Conservation (phyloP, 495 filamentous ascomycete genomes). For the Neurospora sp. region DNA sequence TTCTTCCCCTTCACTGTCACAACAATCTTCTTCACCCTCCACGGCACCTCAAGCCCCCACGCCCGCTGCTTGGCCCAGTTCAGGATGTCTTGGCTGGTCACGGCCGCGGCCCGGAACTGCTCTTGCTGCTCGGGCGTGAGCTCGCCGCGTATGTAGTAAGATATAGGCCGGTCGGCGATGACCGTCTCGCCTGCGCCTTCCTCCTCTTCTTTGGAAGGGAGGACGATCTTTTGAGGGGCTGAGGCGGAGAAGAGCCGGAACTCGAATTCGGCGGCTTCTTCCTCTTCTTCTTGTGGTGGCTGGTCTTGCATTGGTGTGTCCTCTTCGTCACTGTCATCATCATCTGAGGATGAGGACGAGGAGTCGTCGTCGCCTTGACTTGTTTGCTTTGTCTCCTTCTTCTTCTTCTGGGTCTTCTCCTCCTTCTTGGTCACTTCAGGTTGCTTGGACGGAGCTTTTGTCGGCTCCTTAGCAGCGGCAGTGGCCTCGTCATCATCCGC, state of each 20-base stretch:
- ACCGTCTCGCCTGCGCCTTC: slow-evolving; percentile 27
- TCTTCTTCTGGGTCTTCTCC: neutral
- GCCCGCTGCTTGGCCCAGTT: slow-evolving; percentile 28
- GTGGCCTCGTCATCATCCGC: neutral
- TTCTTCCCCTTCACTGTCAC: slow-evolving; percentile 6
- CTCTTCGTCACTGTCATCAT: neutral
- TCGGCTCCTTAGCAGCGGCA: neutral
- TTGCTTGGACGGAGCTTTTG: neutral
- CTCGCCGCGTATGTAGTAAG: slow-evolving; percentile 35
- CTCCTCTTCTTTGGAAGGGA: slow-evolving; percentile 17
- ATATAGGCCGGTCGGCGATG: slow-evolving; percentile 27
- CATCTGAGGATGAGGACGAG: neutral
- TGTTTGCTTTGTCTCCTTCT: slow-evolving; percentile 4
- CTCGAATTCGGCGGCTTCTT: slow-evolving; percentile 32
- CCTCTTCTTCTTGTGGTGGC: slow-evolving; percentile 5
- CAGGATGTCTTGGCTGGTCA: slow-evolving; percentile 36
- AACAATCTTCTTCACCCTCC: slow-evolving; percentile 38
- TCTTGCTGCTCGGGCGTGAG: slow-evolving; percentile 19
- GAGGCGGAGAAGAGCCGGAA: slow-evolving; percentile 45
- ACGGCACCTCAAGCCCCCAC: slow-evolving; percentile 46
- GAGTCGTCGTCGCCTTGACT: neutral
- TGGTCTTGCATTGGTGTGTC: neutral
- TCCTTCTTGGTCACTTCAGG: neutral
- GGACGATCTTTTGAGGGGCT: slow-evolving; percentile 25
- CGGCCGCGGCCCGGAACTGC: slow-evolving; percentile 29